Conservation (phyloP, 2,329 filamentous ascomycete genomes). For the Diplodia seriata region DNA sequence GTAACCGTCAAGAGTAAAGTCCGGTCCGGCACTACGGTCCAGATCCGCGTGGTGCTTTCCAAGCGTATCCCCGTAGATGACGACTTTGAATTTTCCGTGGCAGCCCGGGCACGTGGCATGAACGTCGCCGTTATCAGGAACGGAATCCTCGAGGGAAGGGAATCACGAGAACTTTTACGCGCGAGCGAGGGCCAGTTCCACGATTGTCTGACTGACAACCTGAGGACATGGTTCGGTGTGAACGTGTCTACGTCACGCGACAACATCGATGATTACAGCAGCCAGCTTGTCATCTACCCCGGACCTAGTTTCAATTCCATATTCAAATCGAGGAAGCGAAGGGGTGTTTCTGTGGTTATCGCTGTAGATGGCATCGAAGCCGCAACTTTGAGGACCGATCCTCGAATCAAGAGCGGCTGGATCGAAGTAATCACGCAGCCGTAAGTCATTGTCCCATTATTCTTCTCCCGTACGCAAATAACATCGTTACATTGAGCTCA, state of each 20-base stretch:
- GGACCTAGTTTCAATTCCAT: background rate
- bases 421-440: slow-evolving; percentile 48
- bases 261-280: background rate
- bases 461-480: too few relatives aligned
- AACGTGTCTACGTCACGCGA: background rate
- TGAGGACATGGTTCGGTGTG: background rate
- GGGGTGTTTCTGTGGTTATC: background rate
- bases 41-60: background rate
- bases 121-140: background rate
- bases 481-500: too few relatives aligned
- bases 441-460: background rate
- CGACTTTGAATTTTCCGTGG: too few relatives aligned
- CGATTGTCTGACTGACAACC: background rate
- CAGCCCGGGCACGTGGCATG: background rate
- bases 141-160: too few relatives aligned
- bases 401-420: slow-evolving; percentile 30
- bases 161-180: too few relatives aligned
- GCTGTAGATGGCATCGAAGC: slow-evolving; percentile 20
- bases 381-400: background rate
- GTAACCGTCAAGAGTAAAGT: slow-evolving; percentile 46
- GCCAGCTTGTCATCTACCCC: slow-evolving; percentile 1
- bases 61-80: background rate
- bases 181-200: background rate
- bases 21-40: slow-evolving; percentile 40
- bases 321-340: background rate